A percentile compares a stretch with the other conserved stretches of the same genome.
These are phyloP conservation scores for Glycine tomentella DNA, from an alignment of 306 rosid species.

Conservation along the genomic window DNA sequence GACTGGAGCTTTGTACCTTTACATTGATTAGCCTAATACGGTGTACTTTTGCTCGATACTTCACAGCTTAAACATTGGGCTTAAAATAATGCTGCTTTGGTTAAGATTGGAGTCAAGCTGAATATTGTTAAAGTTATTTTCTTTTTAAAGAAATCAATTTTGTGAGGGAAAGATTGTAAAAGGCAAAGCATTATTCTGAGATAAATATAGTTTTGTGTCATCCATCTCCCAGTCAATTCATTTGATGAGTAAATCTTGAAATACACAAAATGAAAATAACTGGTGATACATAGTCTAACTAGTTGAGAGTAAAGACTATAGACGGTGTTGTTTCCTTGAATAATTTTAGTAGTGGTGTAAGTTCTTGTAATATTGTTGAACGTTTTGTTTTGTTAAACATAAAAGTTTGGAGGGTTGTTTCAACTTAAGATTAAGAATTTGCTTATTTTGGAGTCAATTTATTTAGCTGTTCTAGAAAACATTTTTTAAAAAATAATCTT, in stretches of 20 bases:
- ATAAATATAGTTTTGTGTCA: not conserved
- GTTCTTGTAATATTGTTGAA: too few species aligned
- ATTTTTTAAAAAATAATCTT: too few species aligned
- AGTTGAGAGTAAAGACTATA: not conserved
- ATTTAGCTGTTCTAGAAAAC: too few species aligned
- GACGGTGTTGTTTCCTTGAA: too few species aligned
- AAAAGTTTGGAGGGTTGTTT: not conserved
- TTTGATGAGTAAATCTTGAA: not conserved
- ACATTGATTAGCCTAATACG: slow-evolving; percentile 2
- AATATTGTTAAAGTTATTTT: too few species aligned
- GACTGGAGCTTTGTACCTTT: slow-evolving; percentile 9
- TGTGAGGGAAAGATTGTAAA: not conserved
- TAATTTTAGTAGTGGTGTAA: too few species aligned
- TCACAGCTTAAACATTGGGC: not conserved
- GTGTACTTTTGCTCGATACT: not conserved
- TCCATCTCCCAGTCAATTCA: not conserved
- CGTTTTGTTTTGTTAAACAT: too few species aligned
- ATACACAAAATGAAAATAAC: not conserved
- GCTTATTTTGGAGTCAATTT: not conserved
- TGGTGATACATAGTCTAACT: not conserved
- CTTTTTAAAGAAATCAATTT: too few species aligned
- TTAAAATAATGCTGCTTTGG: not conserved
- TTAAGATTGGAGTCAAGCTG: not conserved
- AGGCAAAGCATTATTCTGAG: not conserved
- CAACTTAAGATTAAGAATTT: too few species aligned